Base-by-base conservation (phyloP, 768 basidiomycete genomes). In the Trametes sanguinea region DNA sequence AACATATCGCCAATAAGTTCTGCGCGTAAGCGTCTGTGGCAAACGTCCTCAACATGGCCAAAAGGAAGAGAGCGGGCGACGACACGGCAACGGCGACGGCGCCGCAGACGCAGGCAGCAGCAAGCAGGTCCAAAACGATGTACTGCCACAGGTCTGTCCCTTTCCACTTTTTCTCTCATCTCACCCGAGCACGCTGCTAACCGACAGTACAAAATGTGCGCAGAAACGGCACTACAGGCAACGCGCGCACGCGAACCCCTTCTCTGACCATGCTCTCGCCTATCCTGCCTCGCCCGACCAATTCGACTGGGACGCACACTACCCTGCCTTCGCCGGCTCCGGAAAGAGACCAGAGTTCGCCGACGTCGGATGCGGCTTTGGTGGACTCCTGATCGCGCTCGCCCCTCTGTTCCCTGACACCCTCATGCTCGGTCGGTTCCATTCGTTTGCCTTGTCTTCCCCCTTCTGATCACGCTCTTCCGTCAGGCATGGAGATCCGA, bases 351-450 rank as follows among this genome's bases (percentile, higher is more conserved):
- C 97, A 47, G 94, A 95, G 75, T 97, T 95, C 70, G 97, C 94
- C 3, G 97, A 99, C 74, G 86, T 99, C 39, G 97, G 97, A 0
- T 99, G 97, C 73, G 97, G 97, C 45, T 99, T 98, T 69, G 97
- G 97, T 13, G 97, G 97, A 14, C 84, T 99, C 43, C 79, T 96
- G 62, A 90, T 95, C 66, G 77, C 90, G 4, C 85, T 99, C 14
- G 93, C 95, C 0, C 94, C 95, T 6, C 77, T 93, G 40, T 97
- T 90, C 70, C 97, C 97, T 6, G 88, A 96, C 65, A 91, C 85
- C 0, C 81, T 97, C 54, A 96, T 99, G 85, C 85, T 99, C 32
- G 97, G 96, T 95, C 71, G 73, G 81, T 77, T 35, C 47, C 45
- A 56, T 53, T 17, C 55, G n/a, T 46, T 56, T 47, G 14, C 32